Percentiles rank a stretch among this genome's conserved stretches.
These are phyloP conservation scores for Bryoerythrophyllum caledonicum DNA, from an alignment of 225 moss, liverwort and hornwort species.

Conservation along the genomic window DNA sequence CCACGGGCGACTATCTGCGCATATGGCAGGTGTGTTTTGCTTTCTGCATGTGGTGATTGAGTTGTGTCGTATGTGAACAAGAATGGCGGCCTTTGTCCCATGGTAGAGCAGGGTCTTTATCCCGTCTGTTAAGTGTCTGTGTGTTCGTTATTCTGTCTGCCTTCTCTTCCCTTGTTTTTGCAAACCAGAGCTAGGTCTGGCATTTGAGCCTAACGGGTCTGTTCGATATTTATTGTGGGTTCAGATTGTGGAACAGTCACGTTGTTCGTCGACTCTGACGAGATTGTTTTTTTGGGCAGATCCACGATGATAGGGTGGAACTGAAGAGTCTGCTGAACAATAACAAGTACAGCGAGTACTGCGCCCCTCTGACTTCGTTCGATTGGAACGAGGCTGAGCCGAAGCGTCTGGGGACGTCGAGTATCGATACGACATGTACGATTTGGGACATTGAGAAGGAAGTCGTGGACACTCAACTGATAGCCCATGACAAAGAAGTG, in stretches of 20 bases:
- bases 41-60: slow-evolving; percentile 12
- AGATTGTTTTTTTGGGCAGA: slow-evolving; percentile 37
- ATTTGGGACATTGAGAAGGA: slow-evolving; percentile 95
- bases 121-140: neutral
- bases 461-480: slow-evolving; percentile 82
- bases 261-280: slow-evolving; percentile 18
- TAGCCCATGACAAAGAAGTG: slow-evolving; percentile 88
- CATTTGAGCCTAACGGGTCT: slow-evolving; percentile 3
- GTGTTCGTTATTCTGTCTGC: neutral
- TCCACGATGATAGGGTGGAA: slow-evolving; percentile 76
- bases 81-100: neutral
- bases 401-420: slow-evolving; percentile 80
- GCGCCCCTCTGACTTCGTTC: slow-evolving; percentile 86
- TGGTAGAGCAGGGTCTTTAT: slow-evolving; percentile 2
- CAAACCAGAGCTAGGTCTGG: neutral
- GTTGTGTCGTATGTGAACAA: neutral
- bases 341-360: slow-evolving; percentile 84
- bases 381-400: slow-evolving; percentile 92
- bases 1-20: slow-evolving; percentile 81
- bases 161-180: neutral
- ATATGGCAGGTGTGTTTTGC: slow-evolving; percentile 64
- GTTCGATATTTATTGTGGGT: neutral
- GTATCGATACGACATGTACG: slow-evolving; percentile 91
- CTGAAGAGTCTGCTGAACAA: slow-evolving; percentile 80
- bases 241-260: neutral